These are phyloP conservation scores for Rhizopus delemar DNA, from an alignment of 371 early-diverging fungal species.

Conservation along the genomic window DNA sequence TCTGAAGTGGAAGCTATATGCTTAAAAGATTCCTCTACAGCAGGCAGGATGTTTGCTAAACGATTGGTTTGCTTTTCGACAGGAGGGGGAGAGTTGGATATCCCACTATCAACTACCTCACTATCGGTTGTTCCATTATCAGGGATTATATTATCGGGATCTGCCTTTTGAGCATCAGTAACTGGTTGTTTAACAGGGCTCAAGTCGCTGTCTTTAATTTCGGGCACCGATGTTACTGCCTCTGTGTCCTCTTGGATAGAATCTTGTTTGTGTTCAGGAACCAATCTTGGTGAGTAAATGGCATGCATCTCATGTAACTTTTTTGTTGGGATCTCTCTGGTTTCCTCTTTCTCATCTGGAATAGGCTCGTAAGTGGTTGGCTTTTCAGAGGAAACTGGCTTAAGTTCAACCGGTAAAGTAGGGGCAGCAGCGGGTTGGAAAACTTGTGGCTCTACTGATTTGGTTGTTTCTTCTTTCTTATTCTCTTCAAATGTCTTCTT, in stretches of 20 bases:
- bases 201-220: slow-evolving; percentile 4
- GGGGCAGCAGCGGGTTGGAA: slow-evolving; percentile 18
- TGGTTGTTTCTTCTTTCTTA: neutral
- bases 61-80: slow-evolving; percentile 1
- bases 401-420: neutral
- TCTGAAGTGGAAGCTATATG: neutral
- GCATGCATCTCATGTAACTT: neutral
- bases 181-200: too few relatives aligned
- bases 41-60: slow-evolving; percentile 30
- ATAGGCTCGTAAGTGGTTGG: slow-evolving; percentile 27
- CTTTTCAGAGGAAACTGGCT: neutral
- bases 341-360: slow-evolving; percentile 13
- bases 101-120: too few relatives aligned
- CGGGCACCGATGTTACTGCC: neutral
- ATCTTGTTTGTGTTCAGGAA: slow-evolving; percentile 1
- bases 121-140: too few relatives aligned
- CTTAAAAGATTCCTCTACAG: slow-evolving; percentile 21
- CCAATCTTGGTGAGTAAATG: neutral
- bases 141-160: too few relatives aligned
- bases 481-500: neutral
- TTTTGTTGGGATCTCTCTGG: neutral
- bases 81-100: too few relatives aligned
- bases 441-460: neutral
- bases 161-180: too few relatives aligned
- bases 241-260: neutral